phyloP scores from a whole-genome alignment of 768 basidiomycete genomes.

The Auricularia auricula-judae region DNA sequence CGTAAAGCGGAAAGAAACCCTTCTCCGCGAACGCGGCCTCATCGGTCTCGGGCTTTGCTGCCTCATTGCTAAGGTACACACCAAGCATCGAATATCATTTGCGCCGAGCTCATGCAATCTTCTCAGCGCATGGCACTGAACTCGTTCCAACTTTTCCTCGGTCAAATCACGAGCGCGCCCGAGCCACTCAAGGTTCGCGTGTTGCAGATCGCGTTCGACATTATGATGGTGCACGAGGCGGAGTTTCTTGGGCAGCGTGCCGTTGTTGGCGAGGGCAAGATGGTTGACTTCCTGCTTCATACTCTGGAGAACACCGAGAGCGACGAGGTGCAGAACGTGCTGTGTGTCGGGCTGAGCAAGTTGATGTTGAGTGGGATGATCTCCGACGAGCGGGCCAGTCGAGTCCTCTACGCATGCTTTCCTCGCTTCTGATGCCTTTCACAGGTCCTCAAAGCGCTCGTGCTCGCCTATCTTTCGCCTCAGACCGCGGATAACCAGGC shows the following conservation, averaged over 20 bases:
- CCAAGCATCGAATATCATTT: conserved; percentile 16
- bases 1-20: conserved; percentile 77
- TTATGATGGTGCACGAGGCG: conserved; percentile 73
- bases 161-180: conserved; percentile 56
- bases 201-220: conserved; percentile 77
- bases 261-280: conserved; percentile 28
- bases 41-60: conserved; percentile 75
- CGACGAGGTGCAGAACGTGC: conserved; percentile 51
- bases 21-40: conserved; percentile 70
- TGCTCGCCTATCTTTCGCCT: conserved; percentile 64
- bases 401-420: not conserved
- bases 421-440: not conserved
- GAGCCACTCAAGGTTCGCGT: conserved; percentile 56
- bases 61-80: conserved; percentile 61
- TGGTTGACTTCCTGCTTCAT: conserved; percentile 56
- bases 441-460: conserved; percentile 39
- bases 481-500: conserved; percentile 72
- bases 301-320: conserved; percentile 46
- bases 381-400: conserved; percentile 52
- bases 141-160: conserved; percentile 71
- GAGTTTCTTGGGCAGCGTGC: conserved; percentile 38
- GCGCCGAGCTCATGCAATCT: conserved; percentile 1
- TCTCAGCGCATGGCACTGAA: conserved; percentile 34
- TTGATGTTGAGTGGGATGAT: conserved; percentile 70
- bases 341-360: conserved; percentile 78